A percentile compares a stretch with the other conserved stretches of the same genome.
Conservation (phyloP, 202 grass and related monocot species). For the Zizania palustris region DNA sequence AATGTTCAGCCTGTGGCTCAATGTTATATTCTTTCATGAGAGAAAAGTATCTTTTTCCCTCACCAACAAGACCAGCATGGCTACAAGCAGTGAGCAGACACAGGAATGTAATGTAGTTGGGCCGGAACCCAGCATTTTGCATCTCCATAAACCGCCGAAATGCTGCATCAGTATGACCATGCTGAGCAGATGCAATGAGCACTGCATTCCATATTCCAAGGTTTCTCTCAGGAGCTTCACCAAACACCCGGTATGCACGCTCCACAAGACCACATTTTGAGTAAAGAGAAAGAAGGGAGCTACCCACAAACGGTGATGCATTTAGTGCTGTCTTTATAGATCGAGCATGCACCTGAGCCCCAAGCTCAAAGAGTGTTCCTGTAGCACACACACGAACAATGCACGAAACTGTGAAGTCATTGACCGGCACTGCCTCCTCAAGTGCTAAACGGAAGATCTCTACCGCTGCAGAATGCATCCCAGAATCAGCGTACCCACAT, state of each 20-base stretch:
- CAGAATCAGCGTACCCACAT: slow-evolving; percentile 63
- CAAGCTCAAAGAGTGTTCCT: slow-evolving; percentile 66
- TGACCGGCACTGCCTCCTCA: slow-evolving; percentile 55
- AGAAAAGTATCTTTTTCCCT: slow-evolving; percentile 74
- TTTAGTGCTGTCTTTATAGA: slow-evolving; percentile 66
- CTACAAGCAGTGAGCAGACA: slow-evolving; percentile 82
- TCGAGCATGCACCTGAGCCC: slow-evolving; percentile 67
- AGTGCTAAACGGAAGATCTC: slow-evolving; percentile 62
- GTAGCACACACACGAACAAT: slow-evolving; percentile 68
- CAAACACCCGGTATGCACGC: slow-evolving; percentile 69
- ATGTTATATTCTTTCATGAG: slow-evolving; percentile 61
- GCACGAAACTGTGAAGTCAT: slow-evolving; percentile 82
- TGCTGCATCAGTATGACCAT: slow-evolving; percentile 62
- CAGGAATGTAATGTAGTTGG: slow-evolving; percentile 85
- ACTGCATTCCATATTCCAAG: slow-evolving; percentile 86
- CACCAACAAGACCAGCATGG: slow-evolving; percentile 74
- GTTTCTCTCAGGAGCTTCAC: slow-evolving; percentile 59
- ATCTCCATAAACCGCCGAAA: slow-evolving; percentile 67
- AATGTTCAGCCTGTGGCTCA: slow-evolving; percentile 70
- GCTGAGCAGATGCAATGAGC: slow-evolving; percentile 78
- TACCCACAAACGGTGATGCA: slow-evolving; percentile 77
- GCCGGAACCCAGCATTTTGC: slow-evolving; percentile 60
- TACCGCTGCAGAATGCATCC: slow-evolving; percentile 53
- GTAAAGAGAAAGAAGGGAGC: slow-evolving; percentile 74
- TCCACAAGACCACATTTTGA: slow-evolving; percentile 88